Evolutionary conservation across 768 basidiomycete genomes (phyloP), one percentile per base, ranked within the genome.

Genomic region (Udeniomyces megalosporus): DNA sequence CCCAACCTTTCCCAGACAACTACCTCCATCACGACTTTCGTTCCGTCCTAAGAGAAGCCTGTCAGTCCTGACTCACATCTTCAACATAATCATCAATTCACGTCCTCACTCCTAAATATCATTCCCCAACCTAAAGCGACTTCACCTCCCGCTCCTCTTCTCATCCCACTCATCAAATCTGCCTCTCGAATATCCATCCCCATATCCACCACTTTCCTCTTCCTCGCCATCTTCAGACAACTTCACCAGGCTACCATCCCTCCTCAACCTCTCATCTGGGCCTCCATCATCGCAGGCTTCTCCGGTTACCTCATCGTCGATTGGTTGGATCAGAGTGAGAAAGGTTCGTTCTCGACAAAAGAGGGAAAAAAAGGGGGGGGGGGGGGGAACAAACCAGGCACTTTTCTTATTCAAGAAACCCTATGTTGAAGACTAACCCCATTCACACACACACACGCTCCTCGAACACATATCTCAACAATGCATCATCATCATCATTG

Each of bases 141-240:
- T 11, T 65, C 17, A 63, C 74, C 38, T 42, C 72, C 31, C 59
- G 66, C 22, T 64, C 70, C 17, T 65, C 71, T 10, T 60, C 73
- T 26, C 70, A 80, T 81, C 78, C 79, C 81, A 20, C 73, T 91
- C 47, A 84, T 88, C 20, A 68, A 17, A 42, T 42, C 26, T 85
- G 80, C 65, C 77, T 87, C 3, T 81, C n/a, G n/a, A n/a, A n/a
- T 96, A 66, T 86, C 86, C 28, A 88, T 92, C 70, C 89, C 92
- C 71, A 74, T 92, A 46, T 81, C 84, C 11, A 81, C 82, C 34
- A 84, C 88, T 57, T 85, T 86, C 72, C 75, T 86, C 53, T 91
- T 95, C 75, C 74, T 95, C 38, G 80, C 83, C 24, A 78, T 86
- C 66, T 96, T 93, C 73, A 80, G 83, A 51, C 78, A 79, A 54